Base-by-base conservation (phyloP, 352 stramenopile genomes). In the Phytopythium litorale region DNA sequence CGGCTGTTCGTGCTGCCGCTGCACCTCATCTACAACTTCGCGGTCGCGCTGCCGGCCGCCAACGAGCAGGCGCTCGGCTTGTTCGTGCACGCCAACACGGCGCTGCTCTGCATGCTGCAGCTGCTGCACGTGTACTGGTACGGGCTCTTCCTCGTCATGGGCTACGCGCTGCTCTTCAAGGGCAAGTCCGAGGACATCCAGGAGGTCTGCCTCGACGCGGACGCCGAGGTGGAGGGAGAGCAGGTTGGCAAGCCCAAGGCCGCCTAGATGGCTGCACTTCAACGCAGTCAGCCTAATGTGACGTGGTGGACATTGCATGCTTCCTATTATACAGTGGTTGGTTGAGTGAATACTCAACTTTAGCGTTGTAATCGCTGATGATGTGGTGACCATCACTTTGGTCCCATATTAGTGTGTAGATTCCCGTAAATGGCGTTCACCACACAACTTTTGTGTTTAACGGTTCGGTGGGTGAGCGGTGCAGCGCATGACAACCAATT, bases 51-150 rank as follows among this genome's bases (percentile, higher is more conserved):
- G 30, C 63, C 63, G 4, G 57, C 63, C 40, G 63, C 65, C 33
- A 69, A 75, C 61, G 54, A 68, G 38, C 56, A 70, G 40, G 61
- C 76, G 46, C 56, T 69, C 13, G 64, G 62, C 30, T 65, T 70
- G 30, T 73, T 75, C 52, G 35, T 71, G 28, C 65, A 79, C 56
- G 62, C 66, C 32, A 65, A 57, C 45, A 72, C 68, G 30, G 42
- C 63, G 25, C 60, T 79, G 63, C 68, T 79, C 19, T 67, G 66
- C 50, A 77, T 79, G 60, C 66, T 79, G 38, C 60, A 71, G 40
- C 58, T 76, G 46, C 58, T 79, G 56, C 72, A 79, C 53, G 61
- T 76, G 32, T 79, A 79, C 61, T 79, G 72, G 72, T 79, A 75
- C 45, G 55, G 40, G 19, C 66, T 79, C 0, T 79, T 79, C 67